Evolutionary conservation across 129 eudicot genomes (phyloP).

Genomic region (Flaveria trinervia): DNA sequence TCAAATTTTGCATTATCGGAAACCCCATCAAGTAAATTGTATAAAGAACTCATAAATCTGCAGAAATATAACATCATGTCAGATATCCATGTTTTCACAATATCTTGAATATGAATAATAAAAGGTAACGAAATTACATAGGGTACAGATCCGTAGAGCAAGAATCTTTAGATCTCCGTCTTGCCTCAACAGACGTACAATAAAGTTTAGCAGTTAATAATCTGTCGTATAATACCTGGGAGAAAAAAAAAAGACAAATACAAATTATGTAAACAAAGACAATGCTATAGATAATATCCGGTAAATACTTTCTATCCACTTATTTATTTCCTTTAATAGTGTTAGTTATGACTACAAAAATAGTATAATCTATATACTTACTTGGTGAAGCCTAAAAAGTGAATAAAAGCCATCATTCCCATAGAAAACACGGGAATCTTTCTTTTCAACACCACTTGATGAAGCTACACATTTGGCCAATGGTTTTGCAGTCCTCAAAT

Average conservation of each 20-base stretch:
- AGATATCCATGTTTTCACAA: constrained; percentile 11
- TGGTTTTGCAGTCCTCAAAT: constrained; percentile 62
- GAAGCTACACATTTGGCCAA: constrained; percentile 69
- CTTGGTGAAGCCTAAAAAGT: constrained; percentile 93
- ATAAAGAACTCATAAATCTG: constrained; percentile 82
- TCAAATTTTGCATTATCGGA: constrained; percentile 86
- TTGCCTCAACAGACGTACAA: constrained; percentile 53
- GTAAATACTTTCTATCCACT: background rate
- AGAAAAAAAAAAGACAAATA: constrained; percentile 5
- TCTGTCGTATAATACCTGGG: constrained; percentile 79
- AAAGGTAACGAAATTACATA: constrained; percentile 42
- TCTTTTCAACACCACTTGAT: constrained; percentile 39
- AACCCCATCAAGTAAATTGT: constrained; percentile 86
- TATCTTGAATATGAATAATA: constrained; percentile 2
- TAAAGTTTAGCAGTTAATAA: constrained; percentile 64
- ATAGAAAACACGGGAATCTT: constrained; percentile 60
- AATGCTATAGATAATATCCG: background rate
- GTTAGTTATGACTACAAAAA: background rate
- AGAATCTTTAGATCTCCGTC: constrained; percentile 60
- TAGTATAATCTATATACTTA: constrained; percentile 32
- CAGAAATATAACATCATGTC: constrained; percentile 29
- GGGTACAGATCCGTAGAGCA: constrained; percentile 60
- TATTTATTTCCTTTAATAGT: background rate
- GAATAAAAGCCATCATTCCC: constrained; percentile 87
- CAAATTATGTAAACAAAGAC: background rate